Base-by-base conservation (phyloP, 805 yeast genomes). In the Teunomyces gatunensis region DNA sequence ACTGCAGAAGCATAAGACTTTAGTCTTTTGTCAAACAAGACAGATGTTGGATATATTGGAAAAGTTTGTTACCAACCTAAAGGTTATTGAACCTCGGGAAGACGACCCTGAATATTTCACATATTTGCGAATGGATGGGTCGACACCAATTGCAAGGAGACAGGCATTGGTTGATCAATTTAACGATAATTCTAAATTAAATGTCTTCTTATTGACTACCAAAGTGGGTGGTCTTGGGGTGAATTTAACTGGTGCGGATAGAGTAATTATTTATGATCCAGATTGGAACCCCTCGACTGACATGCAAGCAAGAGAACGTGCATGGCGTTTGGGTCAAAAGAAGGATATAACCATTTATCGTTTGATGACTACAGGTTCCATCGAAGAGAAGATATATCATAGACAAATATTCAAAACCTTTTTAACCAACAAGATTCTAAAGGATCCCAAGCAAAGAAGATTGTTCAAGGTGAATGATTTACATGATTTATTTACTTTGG, bases 221-320 rank as follows among this genome's bases (percentile, higher is more conserved):
- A 81, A 92, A 58, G 99, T 94, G 5, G 99, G 99, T 17, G 99
- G 99, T 0, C 70, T 94, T 34, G 99, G 99, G 17, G 88, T 92
- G 1, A 92, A 92, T 63, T 65, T 92, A 40, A 92, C 97, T 0
- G 98, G 98, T 3, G 98, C 99, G 0, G 90, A 90, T 54, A 71
- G 98, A 39, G 97, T 92, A 10, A 89, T 92, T 18, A 92, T 92
- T 12, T 92, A 79, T 62, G 99, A 92, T 59, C 99, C 99, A 0
- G 98, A 94, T 66, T 92, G 99, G 99, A 92, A 92, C 60, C 99
- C 99, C 0, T 89, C 97, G 0, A 94, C 98, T 0, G 99, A 92
- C 69, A 77, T 91, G 50, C 99, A 92, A 66, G 99, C 99, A 0
- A 75, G 98, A 50, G 99, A 92, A 63, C 70, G 99, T 42, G 97